Conservation (phyloP, 257 asterid genomes). For the Petunia secreta region DNA sequence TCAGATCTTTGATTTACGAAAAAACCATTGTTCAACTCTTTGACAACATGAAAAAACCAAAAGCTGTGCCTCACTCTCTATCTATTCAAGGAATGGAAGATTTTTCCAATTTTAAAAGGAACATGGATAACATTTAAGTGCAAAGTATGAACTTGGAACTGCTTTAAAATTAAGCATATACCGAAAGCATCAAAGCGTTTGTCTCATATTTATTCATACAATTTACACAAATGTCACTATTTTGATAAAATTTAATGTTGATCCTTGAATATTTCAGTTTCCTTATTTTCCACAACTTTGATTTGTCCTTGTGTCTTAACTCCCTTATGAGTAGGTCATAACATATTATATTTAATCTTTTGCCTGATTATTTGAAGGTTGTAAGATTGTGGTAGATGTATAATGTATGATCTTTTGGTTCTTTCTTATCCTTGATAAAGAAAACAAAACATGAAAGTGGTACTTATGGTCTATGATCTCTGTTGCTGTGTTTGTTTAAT, state of each 20-base stretch:
- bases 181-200: neutral
- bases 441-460: neutral
- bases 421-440: neutral
- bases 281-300: neutral
- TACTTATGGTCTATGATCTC: neutral
- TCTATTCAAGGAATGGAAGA: too few species aligned
- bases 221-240: neutral
- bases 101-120: too few species aligned
- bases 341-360: neutral
- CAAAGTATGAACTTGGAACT: constrained; percentile 53
- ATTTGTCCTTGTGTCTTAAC: neutral
- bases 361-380: neutral
- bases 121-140: too few species aligned
- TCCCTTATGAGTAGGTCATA: neutral
- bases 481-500: neutral
- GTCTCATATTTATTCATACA: neutral
- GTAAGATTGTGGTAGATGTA: neutral
- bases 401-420: neutral
- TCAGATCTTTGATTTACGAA: too few species aligned
- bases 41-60: too few species aligned
- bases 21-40: too few species aligned
- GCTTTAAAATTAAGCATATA: neutral
- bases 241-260: neutral
- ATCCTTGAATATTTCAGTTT: neutral
- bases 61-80: too few species aligned